A percentile compares a stretch with the other conserved stretches of the same genome.
phyloP scores from a whole-genome alignment of 129 eudicot genomes.

The Escallonia rubra region DNA sequence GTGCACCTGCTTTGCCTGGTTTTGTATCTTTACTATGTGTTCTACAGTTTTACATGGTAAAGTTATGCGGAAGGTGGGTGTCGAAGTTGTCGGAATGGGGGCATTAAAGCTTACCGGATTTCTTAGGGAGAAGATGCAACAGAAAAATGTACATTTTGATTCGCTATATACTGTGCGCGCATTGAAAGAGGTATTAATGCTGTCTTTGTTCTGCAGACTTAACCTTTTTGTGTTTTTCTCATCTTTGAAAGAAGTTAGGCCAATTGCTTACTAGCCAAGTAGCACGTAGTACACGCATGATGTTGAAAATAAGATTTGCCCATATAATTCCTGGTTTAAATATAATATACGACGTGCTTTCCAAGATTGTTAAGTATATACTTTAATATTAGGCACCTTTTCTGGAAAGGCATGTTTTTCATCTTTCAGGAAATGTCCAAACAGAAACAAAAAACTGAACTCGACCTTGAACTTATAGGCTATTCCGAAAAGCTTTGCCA shows the following conservation, averaged over 20 bases:
- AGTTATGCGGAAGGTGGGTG: slow-evolving; percentile 83
- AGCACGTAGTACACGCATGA: not conserved
- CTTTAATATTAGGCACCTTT: too few species aligned
- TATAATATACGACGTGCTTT: too few species aligned
- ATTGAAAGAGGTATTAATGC: slow-evolving; percentile 67
- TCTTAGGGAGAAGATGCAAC: slow-evolving; percentile 84
- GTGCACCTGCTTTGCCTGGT: not conserved
- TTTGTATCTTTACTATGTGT: slow-evolving; percentile 5
- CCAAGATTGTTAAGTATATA: too few species aligned
- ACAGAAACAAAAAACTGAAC: too few species aligned
- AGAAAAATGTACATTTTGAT: slow-evolving; percentile 58
- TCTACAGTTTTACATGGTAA: slow-evolving; percentile 72
- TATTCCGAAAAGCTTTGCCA: too few species aligned
- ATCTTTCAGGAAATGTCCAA: too few species aligned
- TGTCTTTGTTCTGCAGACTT: not conserved
- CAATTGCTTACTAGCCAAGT: not conserved
- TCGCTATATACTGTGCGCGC: slow-evolving; percentile 88
- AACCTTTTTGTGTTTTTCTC: not conserved
- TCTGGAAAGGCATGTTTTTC: too few species aligned
- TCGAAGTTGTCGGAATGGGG: slow-evolving; percentile 89
- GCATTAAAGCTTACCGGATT: slow-evolving; percentile 91
- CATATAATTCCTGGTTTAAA: too few species aligned
- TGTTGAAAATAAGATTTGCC: not conserved
- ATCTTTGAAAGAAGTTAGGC: not conserved
- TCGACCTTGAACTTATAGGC: too few species aligned